Conservation (phyloP, 306 rosid genomes). For the Prunus mongolica region DNA sequence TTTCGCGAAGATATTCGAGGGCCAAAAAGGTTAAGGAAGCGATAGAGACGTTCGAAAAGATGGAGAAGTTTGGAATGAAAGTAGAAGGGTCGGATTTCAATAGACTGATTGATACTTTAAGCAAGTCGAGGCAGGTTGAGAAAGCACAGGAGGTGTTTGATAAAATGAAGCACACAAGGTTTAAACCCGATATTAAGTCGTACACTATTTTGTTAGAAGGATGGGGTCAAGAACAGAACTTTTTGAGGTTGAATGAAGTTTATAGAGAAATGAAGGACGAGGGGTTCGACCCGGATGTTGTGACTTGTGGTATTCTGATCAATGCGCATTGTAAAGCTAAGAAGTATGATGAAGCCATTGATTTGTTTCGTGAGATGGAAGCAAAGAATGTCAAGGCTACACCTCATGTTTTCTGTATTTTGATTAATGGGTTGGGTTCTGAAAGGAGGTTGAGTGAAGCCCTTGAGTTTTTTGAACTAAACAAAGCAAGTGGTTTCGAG, state of each 20-base stretch:
- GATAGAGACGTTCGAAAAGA: constrained; percentile 59
- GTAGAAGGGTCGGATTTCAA: constrained; percentile 57
- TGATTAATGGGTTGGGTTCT: constrained; percentile 77
- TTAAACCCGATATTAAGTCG: constrained; percentile 68
- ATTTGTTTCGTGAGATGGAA: constrained; percentile 59
- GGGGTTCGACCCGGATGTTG: constrained; percentile 72
- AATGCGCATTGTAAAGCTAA: constrained; percentile 64
- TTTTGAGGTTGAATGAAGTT: constrained; percentile 66
- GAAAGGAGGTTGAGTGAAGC: constrained; percentile 75
- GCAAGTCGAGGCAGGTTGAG: constrained; percentile 59
- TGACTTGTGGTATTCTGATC: constrained; percentile 68
- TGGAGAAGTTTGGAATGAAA: constrained; percentile 62
- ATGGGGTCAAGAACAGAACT: constrained; percentile 72
- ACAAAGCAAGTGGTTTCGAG: constrained; percentile 47
- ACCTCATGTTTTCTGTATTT: constrained; percentile 72
- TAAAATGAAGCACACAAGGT: constrained; percentile 51
- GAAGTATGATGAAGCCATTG: constrained; percentile 57
- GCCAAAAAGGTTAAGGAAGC: constrained; percentile 58
- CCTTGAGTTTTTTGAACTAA: constrained; percentile 48
- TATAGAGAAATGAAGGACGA: constrained; percentile 68
- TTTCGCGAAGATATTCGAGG: constrained; percentile 65
- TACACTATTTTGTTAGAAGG: constrained; percentile 75
- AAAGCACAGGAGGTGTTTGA: constrained; percentile 82
- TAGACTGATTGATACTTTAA: constrained; percentile 52
- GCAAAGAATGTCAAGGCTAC: constrained; percentile 46